Evolutionary conservation across 2,329 filamentous ascomycete species (phyloP), one percentile per base, ranked within the genome.

Genomic region (Chaetomium sp.): DNA sequence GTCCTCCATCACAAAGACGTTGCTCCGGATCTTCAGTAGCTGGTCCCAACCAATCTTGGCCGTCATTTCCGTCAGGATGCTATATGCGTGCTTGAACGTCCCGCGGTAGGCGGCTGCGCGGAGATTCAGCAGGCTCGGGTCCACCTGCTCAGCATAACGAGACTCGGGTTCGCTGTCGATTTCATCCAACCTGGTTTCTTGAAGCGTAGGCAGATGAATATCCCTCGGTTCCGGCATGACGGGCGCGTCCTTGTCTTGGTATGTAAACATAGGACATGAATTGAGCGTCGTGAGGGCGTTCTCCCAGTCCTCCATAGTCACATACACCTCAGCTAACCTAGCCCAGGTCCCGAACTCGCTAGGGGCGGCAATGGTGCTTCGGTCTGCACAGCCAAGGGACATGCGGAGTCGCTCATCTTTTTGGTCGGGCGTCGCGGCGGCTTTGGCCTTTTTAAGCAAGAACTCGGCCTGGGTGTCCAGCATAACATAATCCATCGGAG

Each of bases 211-310:
- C 16, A 99, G 85, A 70, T 91, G 87, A 50, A 98, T 90, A 63
- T 93, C 91, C 72, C 90, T 90, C 0, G 95, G 93, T 74, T 97
- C 93, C 1, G 95, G 95, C 90, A 98, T 94, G 65, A 95, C 80
- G 3, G 95, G 95, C 6, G 93, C 90, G 75, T 99, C 95, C 77
- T 97, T 98, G 78, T 99, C 95, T 78, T 98, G 95, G 77, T 99
- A 98, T 7, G 95, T 99, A 77, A 99, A 99, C 95, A 99, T 99
- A 9, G 95, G 95, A 77, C 95, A 99, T 21, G 95, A 99, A 79
- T 99, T 99, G 60, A 99, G 84, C 4, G 95, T 98, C 5, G 96
- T 88, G 27, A 99, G 84, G 0, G 95, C 95, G 70, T 98, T 87
- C 74, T 98, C 95, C 93, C 95, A 99, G 74, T 96, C 92, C 75